A percentile compares a stretch with the other conserved stretches of the same genome.
Evolutionary conservation across 2,329 filamentous ascomycete species (phyloP).

Genomic region (Eutypella sp.): DNA sequence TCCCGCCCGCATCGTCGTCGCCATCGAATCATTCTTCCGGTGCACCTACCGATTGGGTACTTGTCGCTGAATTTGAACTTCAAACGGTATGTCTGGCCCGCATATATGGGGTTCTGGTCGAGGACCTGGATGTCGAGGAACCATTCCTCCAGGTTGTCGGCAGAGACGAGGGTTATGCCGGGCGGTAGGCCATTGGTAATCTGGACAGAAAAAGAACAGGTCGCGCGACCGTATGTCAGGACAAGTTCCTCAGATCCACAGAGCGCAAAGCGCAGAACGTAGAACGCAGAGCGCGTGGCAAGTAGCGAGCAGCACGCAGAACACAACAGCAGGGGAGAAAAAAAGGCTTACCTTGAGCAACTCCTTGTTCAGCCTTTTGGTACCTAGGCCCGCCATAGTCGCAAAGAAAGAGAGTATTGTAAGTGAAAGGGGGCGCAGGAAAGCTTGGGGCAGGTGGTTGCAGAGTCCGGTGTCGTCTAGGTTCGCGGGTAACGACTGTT

Average conservation of each 20-base stretch:
- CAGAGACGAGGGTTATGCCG: constrained; percentile 72
- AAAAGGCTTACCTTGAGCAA: constrained; percentile 44
- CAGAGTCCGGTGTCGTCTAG: too few relatives aligned
- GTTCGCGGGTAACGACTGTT: too few relatives aligned
- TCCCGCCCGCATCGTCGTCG: not conserved
- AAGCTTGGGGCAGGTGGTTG: too few relatives aligned
- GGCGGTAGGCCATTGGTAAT: constrained; percentile 55
- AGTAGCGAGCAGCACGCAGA: constrained; percentile 3
- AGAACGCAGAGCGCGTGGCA: too few relatives aligned
- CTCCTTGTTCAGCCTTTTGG: constrained; percentile 57
- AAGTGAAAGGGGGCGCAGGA: not conserved
- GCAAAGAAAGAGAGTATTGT: not conserved
- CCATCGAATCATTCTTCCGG: too few relatives aligned
- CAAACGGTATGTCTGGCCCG: constrained; percentile 72
- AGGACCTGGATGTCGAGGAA: constrained; percentile 86
- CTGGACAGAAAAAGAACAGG: constrained; percentile 28
- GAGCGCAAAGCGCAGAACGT: too few relatives aligned
- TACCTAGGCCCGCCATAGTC: constrained; percentile 40
- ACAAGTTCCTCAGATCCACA: too few relatives aligned
- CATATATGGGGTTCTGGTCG: constrained; percentile 85
- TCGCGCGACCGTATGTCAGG: too few relatives aligned
- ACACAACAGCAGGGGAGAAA: not conserved
- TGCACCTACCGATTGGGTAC: constrained; percentile 81
- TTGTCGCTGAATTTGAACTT: constrained; percentile 78
- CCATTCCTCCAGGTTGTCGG: constrained; percentile 86